Base-by-base conservation (phyloP, 495 filamentous ascomycete genomes). In the Podospora didyma region DNA sequence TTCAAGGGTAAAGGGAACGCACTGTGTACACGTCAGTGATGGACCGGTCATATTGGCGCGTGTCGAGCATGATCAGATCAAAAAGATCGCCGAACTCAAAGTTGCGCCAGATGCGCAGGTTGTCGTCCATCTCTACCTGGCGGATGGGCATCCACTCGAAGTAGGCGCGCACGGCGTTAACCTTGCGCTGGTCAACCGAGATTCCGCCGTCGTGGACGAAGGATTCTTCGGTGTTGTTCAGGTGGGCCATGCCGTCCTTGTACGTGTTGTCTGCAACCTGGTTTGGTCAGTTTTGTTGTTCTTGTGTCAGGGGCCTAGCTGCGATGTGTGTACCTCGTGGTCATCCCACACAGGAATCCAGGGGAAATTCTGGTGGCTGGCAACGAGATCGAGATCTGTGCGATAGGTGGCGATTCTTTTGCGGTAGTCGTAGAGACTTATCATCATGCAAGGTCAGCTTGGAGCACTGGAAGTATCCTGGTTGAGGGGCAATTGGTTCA, bases 281-380 rank as follows among this genome's bases (percentile, higher is more conserved):
- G 5, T 16, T 14, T 42, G 59, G 61, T 14, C 12, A 42, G 12
- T 1, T 12, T 17, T 1, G 12, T 42, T 7, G 9, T 1, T 42
- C n/a, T 42, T 16, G 14, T 37, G 34, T 42, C 2, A 9, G 39
- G 5, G 12, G 5, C 12, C n/a, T 37, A 1, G n/a, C 14, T 14
- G 39, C 12, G 5, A 23, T 53, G 49, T 26, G 62, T 5, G 5
- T 17, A 42, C 39, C 39, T 42, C 85, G 63, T 87, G 86, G 59
- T 87, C 86, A 65, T 88, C 86, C 86, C 86, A 89, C 10, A 86
- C 83, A 4, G 82, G 71, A 54, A 89, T 87, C 85, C 86, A 88
- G 14, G 86, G 75, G 57, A 83, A 87, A 24, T 75, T 72, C 58
- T 81, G 75, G 64, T 85, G 79, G 49, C 70, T 79, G 2, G 76